Conservation (phyloP, 2,329 filamentous ascomycete species). For the Penicillium frequentans region DNA sequence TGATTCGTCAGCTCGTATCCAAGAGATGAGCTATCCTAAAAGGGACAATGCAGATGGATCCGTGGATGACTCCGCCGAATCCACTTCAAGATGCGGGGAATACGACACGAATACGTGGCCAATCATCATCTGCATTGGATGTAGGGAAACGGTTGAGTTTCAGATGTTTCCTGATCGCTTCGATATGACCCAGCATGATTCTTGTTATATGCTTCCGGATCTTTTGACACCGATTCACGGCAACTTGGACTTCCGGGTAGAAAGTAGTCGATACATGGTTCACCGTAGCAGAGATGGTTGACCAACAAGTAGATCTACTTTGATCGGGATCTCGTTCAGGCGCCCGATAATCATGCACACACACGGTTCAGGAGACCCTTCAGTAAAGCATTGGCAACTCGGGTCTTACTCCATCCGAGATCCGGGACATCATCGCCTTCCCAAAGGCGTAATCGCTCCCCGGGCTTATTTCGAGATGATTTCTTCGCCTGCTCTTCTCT, state of each 20-base stretch:
- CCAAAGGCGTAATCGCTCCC: background rate
- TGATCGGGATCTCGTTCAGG: background rate
- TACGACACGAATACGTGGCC: slow-evolving; percentile 17
- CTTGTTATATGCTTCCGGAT: background rate
- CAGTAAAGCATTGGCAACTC: background rate
- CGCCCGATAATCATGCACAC: background rate
- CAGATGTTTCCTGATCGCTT: background rate
- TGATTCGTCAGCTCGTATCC: background rate
- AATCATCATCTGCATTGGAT: background rate
- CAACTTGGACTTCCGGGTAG: background rate
- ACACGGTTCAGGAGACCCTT: background rate
- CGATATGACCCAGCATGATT: background rate
- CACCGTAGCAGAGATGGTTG: background rate
- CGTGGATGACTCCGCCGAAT: background rate
- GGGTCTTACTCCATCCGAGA: background rate
- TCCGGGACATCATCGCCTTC: background rate
- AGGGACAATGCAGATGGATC: slow-evolving; percentile 8
- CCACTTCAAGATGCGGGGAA: background rate
- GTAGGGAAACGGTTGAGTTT: background rate
- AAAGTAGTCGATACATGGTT: background rate
- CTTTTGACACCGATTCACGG: background rate
- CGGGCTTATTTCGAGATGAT: background rate
- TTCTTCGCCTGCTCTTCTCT: background rate
- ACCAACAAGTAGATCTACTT: background rate
- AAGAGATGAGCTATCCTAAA: slow-evolving; percentile 5